Evolutionary conservation across 148 eudicot species (phyloP).

Genomic region (Linanthus parryae): DNA sequence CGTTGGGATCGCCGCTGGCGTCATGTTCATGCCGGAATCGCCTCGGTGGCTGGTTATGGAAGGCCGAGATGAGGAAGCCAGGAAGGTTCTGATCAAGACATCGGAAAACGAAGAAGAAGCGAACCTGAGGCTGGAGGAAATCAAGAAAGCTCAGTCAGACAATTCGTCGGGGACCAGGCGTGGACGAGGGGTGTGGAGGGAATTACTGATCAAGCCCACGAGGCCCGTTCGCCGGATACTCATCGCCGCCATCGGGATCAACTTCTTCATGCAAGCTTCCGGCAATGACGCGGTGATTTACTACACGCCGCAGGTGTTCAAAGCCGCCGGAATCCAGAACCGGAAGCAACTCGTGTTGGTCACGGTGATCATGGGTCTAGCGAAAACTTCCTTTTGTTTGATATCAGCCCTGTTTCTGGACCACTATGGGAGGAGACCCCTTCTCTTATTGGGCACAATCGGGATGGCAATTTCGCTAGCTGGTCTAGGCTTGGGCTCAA

Average conservation of each 20-base stretch:
- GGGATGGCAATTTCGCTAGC: constrained; percentile 62
- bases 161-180: constrained; percentile 9
- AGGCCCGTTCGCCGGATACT: constrained; percentile 47
- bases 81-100: constrained; percentile 37
- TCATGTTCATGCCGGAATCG: constrained; percentile 79
- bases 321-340: constrained; percentile 56
- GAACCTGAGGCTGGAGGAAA: constrained; percentile 48
- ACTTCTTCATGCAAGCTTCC: constrained; percentile 96
- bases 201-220: constrained; percentile 49
- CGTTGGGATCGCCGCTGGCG: constrained; percentile 40
- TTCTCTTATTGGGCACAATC: constrained; percentile 53
- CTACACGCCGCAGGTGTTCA: constrained; percentile 89
- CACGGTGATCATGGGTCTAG: constrained; percentile 72
- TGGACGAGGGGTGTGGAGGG: constrained; percentile 80
- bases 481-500: constrained; percentile 66
- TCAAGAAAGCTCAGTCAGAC: constrained; percentile 30
- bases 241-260: constrained; percentile 70
- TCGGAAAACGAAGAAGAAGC: constrained; percentile 61
- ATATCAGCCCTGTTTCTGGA: constrained; percentile 75
- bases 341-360: constrained; percentile 50
- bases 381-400: constrained; percentile 63
- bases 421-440: constrained; percentile 69
- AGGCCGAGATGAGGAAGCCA: constrained; percentile 48
- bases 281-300: constrained; percentile 94
- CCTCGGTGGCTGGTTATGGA: constrained; percentile 91